Conservation (phyloP, 495 filamentous ascomycete genomes). For the Chaetomium fimeti region DNA sequence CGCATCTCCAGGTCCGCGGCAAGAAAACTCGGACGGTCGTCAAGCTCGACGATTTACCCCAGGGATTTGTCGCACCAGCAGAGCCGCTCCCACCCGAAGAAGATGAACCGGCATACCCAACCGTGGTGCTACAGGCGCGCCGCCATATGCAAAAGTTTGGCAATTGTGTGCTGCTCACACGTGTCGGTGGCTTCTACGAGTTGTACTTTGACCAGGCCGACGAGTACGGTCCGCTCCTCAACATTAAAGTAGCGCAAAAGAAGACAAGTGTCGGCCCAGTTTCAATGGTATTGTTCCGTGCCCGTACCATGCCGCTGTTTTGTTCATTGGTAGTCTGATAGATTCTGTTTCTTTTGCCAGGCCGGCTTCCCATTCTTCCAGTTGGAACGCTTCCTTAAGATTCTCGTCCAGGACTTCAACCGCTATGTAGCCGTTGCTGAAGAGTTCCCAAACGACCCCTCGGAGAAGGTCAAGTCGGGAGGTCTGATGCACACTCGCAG, state of each 20-base stretch:
- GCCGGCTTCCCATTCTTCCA: conserved; percentile 93
- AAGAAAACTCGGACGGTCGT: conserved; percentile 53
- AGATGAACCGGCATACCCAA: conserved; percentile 67
- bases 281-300: conserved; percentile 61
- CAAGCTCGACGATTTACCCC: conserved; percentile 64
- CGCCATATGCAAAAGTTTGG: conserved; percentile 88
- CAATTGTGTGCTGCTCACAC: conserved; percentile 83
- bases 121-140: conserved; percentile 83
- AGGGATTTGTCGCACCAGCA: conserved; percentile 48
- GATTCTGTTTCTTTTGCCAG: conserved; percentile 38
- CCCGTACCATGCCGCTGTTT: conserved; percentile 2
- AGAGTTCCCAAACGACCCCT: conserved; percentile 72
- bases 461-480: conserved; percentile 65
- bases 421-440: conserved; percentile 92
- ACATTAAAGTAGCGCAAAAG: conserved; percentile 82
- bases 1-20: conserved; percentile 30
- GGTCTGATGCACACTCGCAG: conserved; percentile 78
- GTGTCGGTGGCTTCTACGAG: conserved; percentile 95
- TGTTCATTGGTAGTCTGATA: conserved; percentile 34
- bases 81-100: conserved; percentile 39
- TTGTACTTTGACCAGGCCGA: conserved; percentile 94
- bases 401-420: conserved; percentile 84
- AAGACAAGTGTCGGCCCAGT: conserved; percentile 71
- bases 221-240: conserved; percentile 79
- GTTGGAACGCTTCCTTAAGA: conserved; percentile 85